These are phyloP conservation scores for Hebeloma cylindrosporum DNA, from an alignment of 768 basidiomycete genomes.

Conservation along the genomic window DNA sequence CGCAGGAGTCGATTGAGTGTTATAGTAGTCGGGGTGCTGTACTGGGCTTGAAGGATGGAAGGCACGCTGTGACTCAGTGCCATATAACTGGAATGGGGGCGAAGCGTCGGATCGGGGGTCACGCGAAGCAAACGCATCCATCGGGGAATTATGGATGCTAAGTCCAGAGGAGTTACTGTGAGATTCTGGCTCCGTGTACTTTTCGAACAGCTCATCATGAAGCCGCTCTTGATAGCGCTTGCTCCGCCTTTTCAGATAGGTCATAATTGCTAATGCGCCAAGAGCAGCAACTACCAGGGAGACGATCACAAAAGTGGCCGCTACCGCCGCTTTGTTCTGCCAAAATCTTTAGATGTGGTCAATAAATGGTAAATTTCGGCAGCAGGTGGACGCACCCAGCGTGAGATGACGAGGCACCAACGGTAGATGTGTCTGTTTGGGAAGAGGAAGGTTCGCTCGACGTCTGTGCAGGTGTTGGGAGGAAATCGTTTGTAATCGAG, in stretches of 20 bases:
- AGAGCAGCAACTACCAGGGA: slow-evolving; percentile 28
- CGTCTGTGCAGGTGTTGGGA: neutral
- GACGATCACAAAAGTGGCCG: slow-evolving; percentile 34
- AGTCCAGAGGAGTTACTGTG: slow-evolving; percentile 27
- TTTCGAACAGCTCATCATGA: slow-evolving; percentile 29
- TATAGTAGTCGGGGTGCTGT: slow-evolving; percentile 24
- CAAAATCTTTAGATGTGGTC: slow-evolving; percentile 28
- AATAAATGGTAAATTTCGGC: slow-evolving; percentile 1
- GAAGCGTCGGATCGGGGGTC: slow-evolving; percentile 18
- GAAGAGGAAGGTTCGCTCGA: slow-evolving; percentile 1
- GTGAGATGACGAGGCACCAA: slow-evolving; percentile 1
- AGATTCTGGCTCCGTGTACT: slow-evolving; percentile 20
- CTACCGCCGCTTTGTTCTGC: slow-evolving; percentile 38
- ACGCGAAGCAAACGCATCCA: slow-evolving; percentile 27
- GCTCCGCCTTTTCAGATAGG: slow-evolving; percentile 25
- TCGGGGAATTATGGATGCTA: slow-evolving; percentile 28
- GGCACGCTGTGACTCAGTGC: slow-evolving; percentile 8
- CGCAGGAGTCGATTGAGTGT: slow-evolving; percentile 8
- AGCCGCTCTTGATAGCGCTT: slow-evolving; percentile 19
- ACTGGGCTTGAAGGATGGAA: slow-evolving; percentile 16
- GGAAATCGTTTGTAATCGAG: neutral
- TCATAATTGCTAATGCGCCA: slow-evolving; percentile 23
- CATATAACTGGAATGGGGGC: slow-evolving; percentile 12
- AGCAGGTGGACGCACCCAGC: slow-evolving; percentile 17
- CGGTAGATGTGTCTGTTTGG: neutral